Evolutionary conservation across 2,329 filamentous ascomycete species (phyloP).

Genomic region (Fusarium sambucinum): DNA sequence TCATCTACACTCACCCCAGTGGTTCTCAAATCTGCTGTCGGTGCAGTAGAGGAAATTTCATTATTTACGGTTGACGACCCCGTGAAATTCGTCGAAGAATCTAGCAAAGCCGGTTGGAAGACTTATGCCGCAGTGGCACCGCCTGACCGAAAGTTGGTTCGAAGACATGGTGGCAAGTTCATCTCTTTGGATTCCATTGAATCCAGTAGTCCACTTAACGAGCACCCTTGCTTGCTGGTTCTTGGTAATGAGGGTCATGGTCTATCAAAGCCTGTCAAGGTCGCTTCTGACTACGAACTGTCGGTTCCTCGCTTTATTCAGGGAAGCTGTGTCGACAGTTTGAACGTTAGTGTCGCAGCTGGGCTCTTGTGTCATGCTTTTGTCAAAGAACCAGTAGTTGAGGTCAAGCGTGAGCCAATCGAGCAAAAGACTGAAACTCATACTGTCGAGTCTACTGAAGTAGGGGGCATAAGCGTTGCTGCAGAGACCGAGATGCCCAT

Average conservation of each 20-base stretch:
- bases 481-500: neutral
- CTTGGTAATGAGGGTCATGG: slow-evolving; percentile 86
- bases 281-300: slow-evolving; percentile 73
- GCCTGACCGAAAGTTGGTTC: slow-evolving; percentile 52
- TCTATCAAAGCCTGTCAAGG: slow-evolving; percentile 72
- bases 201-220: slow-evolving; percentile 63
- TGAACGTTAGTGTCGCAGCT: slow-evolving; percentile 93
- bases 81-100: slow-evolving; percentile 75
- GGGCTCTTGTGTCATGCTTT: slow-evolving; percentile 81
- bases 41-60: slow-evolving; percentile 83
- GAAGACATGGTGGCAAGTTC: slow-evolving; percentile 57
- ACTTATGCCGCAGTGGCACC: slow-evolving; percentile 80
- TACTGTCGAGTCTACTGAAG: neutral
- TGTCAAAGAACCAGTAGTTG: slow-evolving; percentile 56
- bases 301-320: slow-evolving; percentile 71
- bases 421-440: neutral
- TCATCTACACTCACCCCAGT: slow-evolving; percentile 81
- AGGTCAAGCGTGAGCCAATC: slow-evolving; percentile 23
- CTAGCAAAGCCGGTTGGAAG: slow-evolving; percentile 79
- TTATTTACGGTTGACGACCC: slow-evolving; percentile 78
- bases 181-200: slow-evolving; percentile 65
- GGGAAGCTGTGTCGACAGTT: slow-evolving; percentile 78
- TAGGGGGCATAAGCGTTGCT: neutral
- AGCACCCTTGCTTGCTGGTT: slow-evolving; percentile 80
- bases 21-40: slow-evolving; percentile 87